A percentile compares a stretch with the other conserved stretches of the same genome.
phyloP scores from a whole-genome alignment of 805 yeast genomes.

The Metschnikowia gruessii region DNA sequence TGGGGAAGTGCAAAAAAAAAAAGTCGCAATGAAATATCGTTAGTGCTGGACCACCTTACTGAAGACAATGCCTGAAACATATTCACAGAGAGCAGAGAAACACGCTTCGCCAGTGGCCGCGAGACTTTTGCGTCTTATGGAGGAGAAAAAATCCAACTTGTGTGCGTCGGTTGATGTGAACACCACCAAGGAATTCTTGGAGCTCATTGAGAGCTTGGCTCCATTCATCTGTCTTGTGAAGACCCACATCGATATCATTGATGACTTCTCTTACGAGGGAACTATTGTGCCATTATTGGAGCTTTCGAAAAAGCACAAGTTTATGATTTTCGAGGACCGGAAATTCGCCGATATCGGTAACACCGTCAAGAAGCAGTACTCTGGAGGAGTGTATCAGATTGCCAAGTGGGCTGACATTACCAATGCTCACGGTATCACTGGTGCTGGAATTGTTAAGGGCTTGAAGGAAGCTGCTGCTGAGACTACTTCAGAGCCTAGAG shows the following conservation, averaged over 20 bases:
- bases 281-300: conserved; percentile 73
- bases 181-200: conserved; percentile 71
- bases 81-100: conserved; percentile 62
- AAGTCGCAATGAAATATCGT: not conserved
- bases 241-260: conserved; percentile 91
- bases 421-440: conserved; percentile 97
- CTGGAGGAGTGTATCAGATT: conserved; percentile 84
- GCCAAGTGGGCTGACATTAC: conserved; percentile 96
- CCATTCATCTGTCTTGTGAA: conserved; percentile 90
- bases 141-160: conserved; percentile 74
- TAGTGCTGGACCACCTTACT: not conserved
- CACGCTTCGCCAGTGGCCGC: conserved; percentile 81
- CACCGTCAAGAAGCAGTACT: conserved; percentile 91
- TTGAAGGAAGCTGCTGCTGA: conserved; percentile 77
- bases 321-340: conserved; percentile 93
- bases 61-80: conserved; percentile 33
- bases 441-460: conserved; percentile 89
- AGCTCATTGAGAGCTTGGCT: conserved; percentile 74
- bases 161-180: conserved; percentile 94
- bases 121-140: conserved; percentile 71
- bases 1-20: conserved; percentile 1
- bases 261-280: conserved; percentile 79
- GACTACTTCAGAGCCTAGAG: conserved; percentile 74
- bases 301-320: conserved; percentile 77
- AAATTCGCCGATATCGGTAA: conserved; percentile 98